Evolutionary conservation across 23 red algal species (phyloP).

Genomic region (Gracilariopsis chorda): DNA sequence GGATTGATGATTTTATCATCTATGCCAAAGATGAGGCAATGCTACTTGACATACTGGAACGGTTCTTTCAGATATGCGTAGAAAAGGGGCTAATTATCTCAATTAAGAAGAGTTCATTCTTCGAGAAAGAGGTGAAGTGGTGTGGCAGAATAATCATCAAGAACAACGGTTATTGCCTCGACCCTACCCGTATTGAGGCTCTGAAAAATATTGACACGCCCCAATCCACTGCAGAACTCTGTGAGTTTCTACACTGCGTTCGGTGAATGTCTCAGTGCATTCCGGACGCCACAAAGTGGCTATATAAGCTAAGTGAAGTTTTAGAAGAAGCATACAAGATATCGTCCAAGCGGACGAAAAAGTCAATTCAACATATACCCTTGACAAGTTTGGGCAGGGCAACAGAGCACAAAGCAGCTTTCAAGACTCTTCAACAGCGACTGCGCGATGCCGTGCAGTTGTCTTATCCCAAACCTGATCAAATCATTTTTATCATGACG

Average conservation of each 20-base stretch:
- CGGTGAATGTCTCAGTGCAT: neutral
- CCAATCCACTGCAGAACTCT: neutral
- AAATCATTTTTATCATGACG: constrained; percentile 5
- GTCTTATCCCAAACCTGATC: neutral
- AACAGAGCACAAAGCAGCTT: neutral
- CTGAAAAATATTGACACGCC: neutral
- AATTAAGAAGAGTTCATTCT: constrained; percentile 9
- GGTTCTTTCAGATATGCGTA: constrained; percentile 30
- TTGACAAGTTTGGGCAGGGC: neutral
- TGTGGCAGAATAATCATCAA: constrained; percentile 15
- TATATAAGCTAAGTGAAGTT: neutral
- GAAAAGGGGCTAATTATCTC: neutral
- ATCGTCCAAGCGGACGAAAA: neutral
- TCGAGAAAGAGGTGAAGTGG: neutral
- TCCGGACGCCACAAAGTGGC: neutral
- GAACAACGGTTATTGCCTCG: neutral
- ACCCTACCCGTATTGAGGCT: neutral
- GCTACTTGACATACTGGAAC: neutral
- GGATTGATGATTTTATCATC: constrained; percentile 41
- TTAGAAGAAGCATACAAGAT: neutral
- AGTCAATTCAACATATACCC: neutral
- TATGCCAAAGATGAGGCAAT: neutral
- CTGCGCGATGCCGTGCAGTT: neutral
- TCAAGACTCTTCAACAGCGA: constrained; percentile 1
- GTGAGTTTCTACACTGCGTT: constrained; percentile 4